These are phyloP conservation scores for Dryadomyces quercus-mongolicae DNA, from an alignment of 2,329 filamentous ascomycete genomes.

Conservation along the genomic window DNA sequence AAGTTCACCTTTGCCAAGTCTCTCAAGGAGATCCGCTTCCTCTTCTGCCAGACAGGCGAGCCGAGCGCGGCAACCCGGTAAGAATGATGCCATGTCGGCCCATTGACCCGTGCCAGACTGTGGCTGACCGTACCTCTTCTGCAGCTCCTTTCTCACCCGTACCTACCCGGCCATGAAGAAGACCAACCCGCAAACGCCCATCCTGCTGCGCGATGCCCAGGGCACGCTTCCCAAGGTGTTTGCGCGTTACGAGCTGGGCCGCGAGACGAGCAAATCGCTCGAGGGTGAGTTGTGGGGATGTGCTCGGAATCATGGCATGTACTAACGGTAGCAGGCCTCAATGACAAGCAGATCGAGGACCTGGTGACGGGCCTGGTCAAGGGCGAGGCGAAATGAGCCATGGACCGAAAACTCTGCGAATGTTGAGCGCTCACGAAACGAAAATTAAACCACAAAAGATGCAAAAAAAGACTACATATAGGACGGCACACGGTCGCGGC, in stretches of 20 bases:
- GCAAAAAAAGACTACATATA: no score
- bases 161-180: constrained; percentile 99
- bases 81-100: no score
- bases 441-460: no score
- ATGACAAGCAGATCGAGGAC: constrained; percentile 51
- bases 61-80: constrained; percentile 76
- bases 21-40: constrained; percentile 91
- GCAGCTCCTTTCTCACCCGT: constrained; percentile 76
- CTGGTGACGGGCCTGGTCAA: constrained; percentile 43
- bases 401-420: no score
- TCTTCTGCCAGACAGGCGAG: constrained; percentile 91
- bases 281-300: constrained; percentile 25
- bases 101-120: no score
- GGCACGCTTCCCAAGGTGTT: constrained; percentile 78
- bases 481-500: no score
- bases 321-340: constrained; percentile 25
- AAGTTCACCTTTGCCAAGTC: constrained; percentile 86
- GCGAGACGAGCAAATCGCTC: constrained; percentile 44
- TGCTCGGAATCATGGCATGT: background rate
- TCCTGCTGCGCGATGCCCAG: constrained; percentile 84
- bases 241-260: constrained; percentile 68
- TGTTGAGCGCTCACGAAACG: no score
- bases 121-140: background rate
- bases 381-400: constrained; percentile 16
- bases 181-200: constrained; percentile 88